These are phyloP conservation scores for Candida schatavii DNA, from an alignment of 805 yeast genomes.

Conservation along the genomic window DNA sequence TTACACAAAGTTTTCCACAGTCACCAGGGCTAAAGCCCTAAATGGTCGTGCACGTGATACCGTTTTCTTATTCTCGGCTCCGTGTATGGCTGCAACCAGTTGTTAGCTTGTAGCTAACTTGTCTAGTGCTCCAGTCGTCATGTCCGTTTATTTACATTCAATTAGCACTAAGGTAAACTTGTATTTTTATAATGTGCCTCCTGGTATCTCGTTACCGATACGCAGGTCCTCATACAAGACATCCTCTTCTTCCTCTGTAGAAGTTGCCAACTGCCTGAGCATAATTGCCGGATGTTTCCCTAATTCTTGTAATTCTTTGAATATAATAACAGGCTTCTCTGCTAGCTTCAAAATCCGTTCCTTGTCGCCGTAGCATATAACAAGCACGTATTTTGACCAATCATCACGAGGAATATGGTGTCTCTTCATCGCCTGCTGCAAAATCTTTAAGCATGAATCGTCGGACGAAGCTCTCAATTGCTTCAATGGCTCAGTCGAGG, in stretches of 20 bases:
- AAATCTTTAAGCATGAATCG: slow-evolving; percentile 84
- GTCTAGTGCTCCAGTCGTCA: too few species aligned
- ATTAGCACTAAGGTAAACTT: too few species aligned
- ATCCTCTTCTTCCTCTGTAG: slow-evolving; percentile 23
- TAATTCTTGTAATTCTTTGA: slow-evolving; percentile 78
- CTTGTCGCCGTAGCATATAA: slow-evolving; percentile 87
- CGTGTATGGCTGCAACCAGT: too few species aligned
- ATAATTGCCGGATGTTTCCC: slow-evolving; percentile 90
- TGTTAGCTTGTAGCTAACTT: too few species aligned
- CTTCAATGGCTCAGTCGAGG: slow-evolving; percentile 63
- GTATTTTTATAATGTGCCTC: slow-evolving; percentile 37
- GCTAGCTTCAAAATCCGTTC: slow-evolving; percentile 79
- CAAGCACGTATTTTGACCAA: slow-evolving; percentile 85
- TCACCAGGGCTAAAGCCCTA: slow-evolving; percentile 21
- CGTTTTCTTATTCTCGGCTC: too few species aligned
- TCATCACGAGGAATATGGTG: slow-evolving; percentile 76
- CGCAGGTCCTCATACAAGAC: slow-evolving; percentile 34
- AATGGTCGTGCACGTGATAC: too few species aligned
- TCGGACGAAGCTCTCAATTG: slow-evolving; percentile 83
- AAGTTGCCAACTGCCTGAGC: slow-evolving; percentile 73
- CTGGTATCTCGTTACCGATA: slow-evolving; percentile 44
- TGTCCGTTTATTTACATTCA: too few species aligned
- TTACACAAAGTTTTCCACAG: slow-evolving; percentile 6
- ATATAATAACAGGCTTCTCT: slow-evolving; percentile 84
- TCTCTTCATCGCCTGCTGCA: slow-evolving; percentile 85